Evolutionary conservation across 1,139 yeast genomes (phyloP).

Genomic region (Hyphopichia wangnamkhiaoensis): DNA sequence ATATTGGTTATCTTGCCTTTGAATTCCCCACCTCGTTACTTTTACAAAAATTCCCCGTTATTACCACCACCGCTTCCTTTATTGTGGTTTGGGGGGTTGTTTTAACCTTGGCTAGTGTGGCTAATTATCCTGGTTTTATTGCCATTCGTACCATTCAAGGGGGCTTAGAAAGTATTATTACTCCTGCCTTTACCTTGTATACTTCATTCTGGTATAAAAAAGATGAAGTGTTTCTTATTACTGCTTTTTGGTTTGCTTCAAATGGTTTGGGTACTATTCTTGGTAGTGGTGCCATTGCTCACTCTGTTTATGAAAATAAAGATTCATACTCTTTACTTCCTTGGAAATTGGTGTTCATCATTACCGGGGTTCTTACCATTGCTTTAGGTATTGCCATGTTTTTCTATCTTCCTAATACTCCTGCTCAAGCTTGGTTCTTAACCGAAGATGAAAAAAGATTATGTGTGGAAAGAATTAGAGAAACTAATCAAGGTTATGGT

Average conservation of each 20-base stretch:
- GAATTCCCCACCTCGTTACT: slow-evolving; percentile 46
- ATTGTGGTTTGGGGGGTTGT: slow-evolving; percentile 33
- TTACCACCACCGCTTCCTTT: slow-evolving; percentile 23
- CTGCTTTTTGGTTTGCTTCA: slow-evolving; percentile 31
- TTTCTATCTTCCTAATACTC: slow-evolving; percentile 34
- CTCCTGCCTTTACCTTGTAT: slow-evolving; percentile 61
- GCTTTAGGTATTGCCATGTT: slow-evolving; percentile 23
- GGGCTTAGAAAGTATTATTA: slow-evolving; percentile 50
- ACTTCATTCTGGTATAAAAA: slow-evolving; percentile 30
- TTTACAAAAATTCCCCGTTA: slow-evolving; percentile 39
- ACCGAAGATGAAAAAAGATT: slow-evolving; percentile 26
- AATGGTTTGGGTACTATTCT: slow-evolving; percentile 32
- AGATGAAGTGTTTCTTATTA: slow-evolving; percentile 24
- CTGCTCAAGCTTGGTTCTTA: slow-evolving; percentile 51
- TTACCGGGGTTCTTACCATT: slow-evolving; percentile 31
- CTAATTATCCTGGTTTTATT: slow-evolving; percentile 31
- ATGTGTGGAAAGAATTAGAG: slow-evolving; percentile 28
- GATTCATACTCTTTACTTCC: slow-evolving; percentile 21
- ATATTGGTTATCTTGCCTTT: slow-evolving; percentile 51
- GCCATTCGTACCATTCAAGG: slow-evolving; percentile 46
- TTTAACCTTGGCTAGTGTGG: slow-evolving; percentile 28
- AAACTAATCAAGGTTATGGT: slow-evolving; percentile 53
- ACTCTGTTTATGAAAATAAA: slow-evolving; percentile 18
- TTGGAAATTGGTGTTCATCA: slow-evolving; percentile 35
- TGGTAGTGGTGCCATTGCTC: slow-evolving; percentile 26